A percentile compares a stretch with the other conserved stretches of the same genome.
phyloP scores from a whole-genome alignment of 2,329 filamentous ascomycete genomes.

The Ophiostoma pallidulum region DNA sequence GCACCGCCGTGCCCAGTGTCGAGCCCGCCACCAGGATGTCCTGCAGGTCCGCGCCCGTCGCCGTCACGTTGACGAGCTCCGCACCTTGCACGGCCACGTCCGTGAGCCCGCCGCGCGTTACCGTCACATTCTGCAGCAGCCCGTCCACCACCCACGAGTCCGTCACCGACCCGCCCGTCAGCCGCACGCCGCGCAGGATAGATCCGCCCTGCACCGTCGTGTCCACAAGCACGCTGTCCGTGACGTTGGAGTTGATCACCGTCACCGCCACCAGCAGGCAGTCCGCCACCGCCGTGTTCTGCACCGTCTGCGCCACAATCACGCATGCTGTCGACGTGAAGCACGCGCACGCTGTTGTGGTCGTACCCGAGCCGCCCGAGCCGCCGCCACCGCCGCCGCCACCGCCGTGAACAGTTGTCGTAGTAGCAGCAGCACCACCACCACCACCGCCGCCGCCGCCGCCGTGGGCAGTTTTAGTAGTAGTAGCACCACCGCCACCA shows the following conservation, averaged over 20 bases:
- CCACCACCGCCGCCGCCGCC: not conserved
- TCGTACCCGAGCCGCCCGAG: not conserved
- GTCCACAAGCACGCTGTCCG: conserved; percentile 14
- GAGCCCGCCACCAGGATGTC: not conserved
- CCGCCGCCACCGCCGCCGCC: not conserved
- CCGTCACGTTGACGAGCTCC: conserved; percentile 4
- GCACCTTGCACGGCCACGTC: conserved; percentile 10
- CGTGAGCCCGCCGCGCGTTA: not conserved
- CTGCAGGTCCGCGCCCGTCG: conserved; percentile 4
- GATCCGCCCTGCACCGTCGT: conserved; percentile 9
- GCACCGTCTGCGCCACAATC: conserved; percentile 14
- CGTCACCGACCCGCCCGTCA: conserved; percentile 15
- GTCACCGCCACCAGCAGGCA: conserved; percentile 15
- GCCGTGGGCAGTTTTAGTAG: not conserved
- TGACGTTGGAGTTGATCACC: conserved; percentile 10
- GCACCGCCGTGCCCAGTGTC: not conserved
- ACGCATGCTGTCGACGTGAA: conserved; percentile 13
- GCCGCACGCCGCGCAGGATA: conserved; percentile 10
- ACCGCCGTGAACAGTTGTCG: not conserved
- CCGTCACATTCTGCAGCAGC: conserved; percentile 11
- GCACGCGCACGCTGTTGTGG: conserved; percentile 10
- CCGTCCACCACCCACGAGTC: conserved; percentile 2
- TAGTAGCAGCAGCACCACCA: not conserved
- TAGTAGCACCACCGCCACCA: not conserved
- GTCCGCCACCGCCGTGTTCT: conserved; percentile 13